phyloP scores from a whole-genome alignment of 2,329 filamentous ascomycete species.

The Alternaria consortialis region DNA sequence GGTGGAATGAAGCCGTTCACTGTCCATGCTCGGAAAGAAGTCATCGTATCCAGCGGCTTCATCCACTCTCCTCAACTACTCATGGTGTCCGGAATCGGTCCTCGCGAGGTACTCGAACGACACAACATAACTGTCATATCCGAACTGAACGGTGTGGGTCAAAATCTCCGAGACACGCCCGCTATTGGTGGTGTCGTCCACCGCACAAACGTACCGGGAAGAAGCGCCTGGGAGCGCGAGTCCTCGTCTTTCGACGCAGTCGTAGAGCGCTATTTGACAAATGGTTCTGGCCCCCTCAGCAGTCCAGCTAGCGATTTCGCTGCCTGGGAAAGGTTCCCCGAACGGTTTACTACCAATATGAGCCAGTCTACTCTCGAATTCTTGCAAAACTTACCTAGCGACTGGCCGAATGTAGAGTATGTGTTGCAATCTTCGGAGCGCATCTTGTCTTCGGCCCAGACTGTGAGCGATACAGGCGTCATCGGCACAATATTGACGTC shows the following conservation, averaged over 20 bases:
- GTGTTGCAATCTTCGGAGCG: conserved; percentile 8
- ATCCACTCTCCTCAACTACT: conserved; percentile 10
- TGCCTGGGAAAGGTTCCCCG: conserved; percentile 10
- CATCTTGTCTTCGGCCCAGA: neutral
- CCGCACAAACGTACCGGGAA: conserved; percentile 10
- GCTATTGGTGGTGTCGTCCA: conserved; percentile 8
- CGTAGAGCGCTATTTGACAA: conserved; percentile 9
- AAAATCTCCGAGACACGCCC: conserved; percentile 13
- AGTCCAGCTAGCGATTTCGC: conserved; percentile 16
- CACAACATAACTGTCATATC: conserved; percentile 11
- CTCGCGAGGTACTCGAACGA: conserved; percentile 9
- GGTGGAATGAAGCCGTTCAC: conserved; percentile 10
- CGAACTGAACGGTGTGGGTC: conserved; percentile 10
- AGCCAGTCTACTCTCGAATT: conserved; percentile 11
- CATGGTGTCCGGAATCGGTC: conserved; percentile 16
- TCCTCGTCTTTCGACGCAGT: conserved; percentile 7
- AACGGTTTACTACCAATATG: conserved; percentile 7
- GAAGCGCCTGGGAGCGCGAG: conserved; percentile 9
- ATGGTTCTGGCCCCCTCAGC: conserved; percentile 14
- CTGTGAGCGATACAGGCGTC: conserved; percentile 10
- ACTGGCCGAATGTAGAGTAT: conserved; percentile 16
- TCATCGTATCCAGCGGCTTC: conserved; percentile 15
- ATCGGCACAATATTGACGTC: conserved; percentile 11
- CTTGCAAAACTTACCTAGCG: conserved; percentile 1
- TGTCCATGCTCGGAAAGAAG: conserved; percentile 7